phyloP scores from a whole-genome alignment of 2,329 filamentous ascomycete genomes.

The Nectriaceae sp. region DNA sequence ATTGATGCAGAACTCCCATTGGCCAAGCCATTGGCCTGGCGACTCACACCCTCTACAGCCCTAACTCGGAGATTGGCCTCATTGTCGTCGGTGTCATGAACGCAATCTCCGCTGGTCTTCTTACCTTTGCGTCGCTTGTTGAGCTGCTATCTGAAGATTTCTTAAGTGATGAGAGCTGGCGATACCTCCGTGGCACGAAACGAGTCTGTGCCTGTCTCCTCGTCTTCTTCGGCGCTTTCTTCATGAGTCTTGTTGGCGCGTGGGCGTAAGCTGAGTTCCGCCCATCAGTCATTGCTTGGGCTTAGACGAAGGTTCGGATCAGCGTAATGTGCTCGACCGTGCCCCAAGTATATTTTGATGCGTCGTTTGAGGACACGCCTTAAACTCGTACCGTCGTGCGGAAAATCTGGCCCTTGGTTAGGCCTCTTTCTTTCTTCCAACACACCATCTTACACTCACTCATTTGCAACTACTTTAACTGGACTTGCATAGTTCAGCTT shows the following conservation, averaged over 20 bases:
- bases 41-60: constrained; percentile 70
- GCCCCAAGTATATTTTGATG: too few relatives aligned
- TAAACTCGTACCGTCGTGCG: too few relatives aligned
- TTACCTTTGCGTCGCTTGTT: constrained; percentile 71
- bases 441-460: too few relatives aligned
- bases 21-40: constrained; percentile 74
- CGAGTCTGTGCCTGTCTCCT: constrained; percentile 57
- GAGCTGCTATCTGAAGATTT: constrained; percentile 75
- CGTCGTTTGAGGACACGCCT: too few relatives aligned
- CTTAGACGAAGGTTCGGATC: too few relatives aligned
- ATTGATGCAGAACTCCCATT: constrained; percentile 60
- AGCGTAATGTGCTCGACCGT: too few relatives aligned
- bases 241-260: constrained; percentile 65
- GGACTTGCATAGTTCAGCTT: too few relatives aligned
- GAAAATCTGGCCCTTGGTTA: too few relatives aligned
- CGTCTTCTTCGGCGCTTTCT: constrained; percentile 60
- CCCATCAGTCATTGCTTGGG: too few relatives aligned
- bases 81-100: constrained; percentile 76
- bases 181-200: constrained; percentile 52
- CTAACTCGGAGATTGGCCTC: constrained; percentile 64
- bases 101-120: constrained; percentile 69
- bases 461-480: too few relatives aligned
- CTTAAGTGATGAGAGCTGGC: constrained; percentile 64
- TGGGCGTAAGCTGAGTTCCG: constrained; percentile 58
- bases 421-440: too few relatives aligned